Base-by-base conservation (phyloP, 2,329 filamentous ascomycete species). In the Talaromyces piceae region DNA sequence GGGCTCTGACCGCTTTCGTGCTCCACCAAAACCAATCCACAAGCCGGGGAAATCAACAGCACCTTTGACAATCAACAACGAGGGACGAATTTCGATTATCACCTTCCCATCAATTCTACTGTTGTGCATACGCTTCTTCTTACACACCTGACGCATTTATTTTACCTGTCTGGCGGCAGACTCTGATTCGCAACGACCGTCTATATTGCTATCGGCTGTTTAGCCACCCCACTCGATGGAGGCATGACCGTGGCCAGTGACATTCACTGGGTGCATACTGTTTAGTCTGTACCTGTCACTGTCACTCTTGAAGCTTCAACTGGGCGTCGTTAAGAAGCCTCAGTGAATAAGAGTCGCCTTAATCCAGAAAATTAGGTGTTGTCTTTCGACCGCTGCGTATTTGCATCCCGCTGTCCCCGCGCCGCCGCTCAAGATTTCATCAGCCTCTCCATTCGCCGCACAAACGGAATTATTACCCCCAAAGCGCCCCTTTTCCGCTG, bases 231-330 rank as follows among this genome's bases (percentile, higher is more conserved):
- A 54, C 52, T 41, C 52, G 33, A 54, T 54, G 52, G 52, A 51
- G 47, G 52, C 52, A 54, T 54, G 52, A 54, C 52, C 43, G 13
- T 23, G 46, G 52, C 52, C 49, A 45, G 45, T 54, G 52, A 54
- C 49, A 23, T 49, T 51, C 49, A 46, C 48, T 49, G 49, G 44
- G 52, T 48, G 49, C 52, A 47, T 51, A 23, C 33, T 41, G 37
- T 43, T 47, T 22, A 37, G 25, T 44, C 50, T 33, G 45, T 50
- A n/a, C 47, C 31, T 25, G 44, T 37, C 27, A 23, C 16, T 43
- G 7, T 22, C 37, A 25, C 25, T 22, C 31, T 49, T 18, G 23
- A 20, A 23, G n/a, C 18, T 37, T 8, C 12, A 45, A 13, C 3
- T 18, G 39, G 20, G 6, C 33, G 12, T 9, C 20, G 16, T 18